Percentiles rank a stretch among this genome's conserved stretches.
phyloP scores from a whole-genome alignment of 2,329 filamentous ascomycete genomes.

The Claviceps sp. region DNA sequence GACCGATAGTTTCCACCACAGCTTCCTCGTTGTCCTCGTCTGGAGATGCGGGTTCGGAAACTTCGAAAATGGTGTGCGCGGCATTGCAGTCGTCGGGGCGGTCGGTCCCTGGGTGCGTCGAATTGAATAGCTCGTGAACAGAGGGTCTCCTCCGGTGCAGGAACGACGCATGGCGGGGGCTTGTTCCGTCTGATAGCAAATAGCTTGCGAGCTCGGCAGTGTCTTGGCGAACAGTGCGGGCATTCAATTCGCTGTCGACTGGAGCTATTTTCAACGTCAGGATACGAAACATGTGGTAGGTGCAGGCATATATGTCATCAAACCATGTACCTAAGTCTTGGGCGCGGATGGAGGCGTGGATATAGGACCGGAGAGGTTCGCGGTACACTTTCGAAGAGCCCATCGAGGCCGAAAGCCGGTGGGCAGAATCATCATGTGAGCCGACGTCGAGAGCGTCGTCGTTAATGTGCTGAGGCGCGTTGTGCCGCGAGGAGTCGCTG shows the following conservation, averaged over 20 bases:
- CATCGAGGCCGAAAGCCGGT: slow-evolving; percentile 26
- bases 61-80: slow-evolving; percentile 45
- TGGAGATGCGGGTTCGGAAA: slow-evolving; percentile 34
- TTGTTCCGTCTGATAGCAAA: slow-evolving; percentile 53
- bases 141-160: slow-evolving; percentile 24
- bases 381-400: slow-evolving; percentile 29
- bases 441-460: slow-evolving; percentile 16
- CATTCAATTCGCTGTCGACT: slow-evolving; percentile 59
- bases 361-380: slow-evolving; percentile 59
- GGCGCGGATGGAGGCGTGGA: slow-evolving; percentile 51
- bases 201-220: slow-evolving; percentile 79
- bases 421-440: slow-evolving; percentile 9
- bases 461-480: slow-evolving; percentile 13
- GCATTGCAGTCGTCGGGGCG: slow-evolving; percentile 13
- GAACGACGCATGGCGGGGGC: slow-evolving; percentile 30
- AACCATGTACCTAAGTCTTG: slow-evolving; percentile 35
- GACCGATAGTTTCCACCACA: slow-evolving; percentile 13
- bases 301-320: neutral
- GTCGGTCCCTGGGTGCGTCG: slow-evolving; percentile 12
- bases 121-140: slow-evolving; percentile 14
- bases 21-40: slow-evolving; percentile 8
- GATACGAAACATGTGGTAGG: neutral
- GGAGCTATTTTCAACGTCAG: slow-evolving; percentile 24
- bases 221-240: slow-evolving; percentile 69
- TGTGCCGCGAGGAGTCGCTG: slow-evolving; percentile 22